phyloP scores from a whole-genome alignment of 1,139 yeast species.

The Protomyces inouyei region DNA sequence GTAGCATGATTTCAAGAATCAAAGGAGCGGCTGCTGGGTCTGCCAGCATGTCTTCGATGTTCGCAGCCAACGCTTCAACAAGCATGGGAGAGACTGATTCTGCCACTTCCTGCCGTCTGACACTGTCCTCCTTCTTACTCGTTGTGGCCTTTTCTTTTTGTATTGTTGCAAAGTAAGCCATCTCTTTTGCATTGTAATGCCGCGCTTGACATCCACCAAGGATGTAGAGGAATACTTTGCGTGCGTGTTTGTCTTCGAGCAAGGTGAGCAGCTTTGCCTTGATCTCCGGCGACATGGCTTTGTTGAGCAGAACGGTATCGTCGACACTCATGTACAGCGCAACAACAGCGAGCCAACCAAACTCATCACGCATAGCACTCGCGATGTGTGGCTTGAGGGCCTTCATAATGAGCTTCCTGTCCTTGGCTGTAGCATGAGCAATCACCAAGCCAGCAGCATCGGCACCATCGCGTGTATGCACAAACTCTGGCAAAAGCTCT shows the following conservation, averaged over 20 bases:
- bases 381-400: slow-evolving; percentile 67
- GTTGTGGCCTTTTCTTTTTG: slow-evolving; percentile 61
- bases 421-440: slow-evolving; percentile 85
- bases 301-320: slow-evolving; percentile 79
- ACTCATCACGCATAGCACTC: slow-evolving; percentile 74
- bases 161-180: slow-evolving; percentile 57
- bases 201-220: slow-evolving; percentile 68
- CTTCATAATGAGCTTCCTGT: slow-evolving; percentile 73
- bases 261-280: slow-evolving; percentile 55
- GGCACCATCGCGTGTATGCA: slow-evolving; percentile 90
- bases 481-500: slow-evolving; percentile 90
- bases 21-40: slow-evolving; percentile 82
- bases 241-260: slow-evolving; percentile 66
- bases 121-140: slow-evolving; percentile 78
- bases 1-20: slow-evolving; percentile 65
- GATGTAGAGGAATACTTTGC: slow-evolving; percentile 83
- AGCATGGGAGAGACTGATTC: slow-evolving; percentile 63
- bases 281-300: slow-evolving; percentile 61
- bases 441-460: slow-evolving; percentile 80
- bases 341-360: slow-evolving; percentile 76
- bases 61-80: slow-evolving; percentile 51
- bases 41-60: slow-evolving; percentile 50
- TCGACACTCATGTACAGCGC: slow-evolving; percentile 82
- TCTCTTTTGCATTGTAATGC: slow-evolving; percentile 68
- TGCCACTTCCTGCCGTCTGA: slow-evolving; percentile 66